Percentiles rank a stretch among this genome's conserved stretches.
Conservation (phyloP, 768 basidiomycete genomes). For the Pisolithus marmoratus region DNA sequence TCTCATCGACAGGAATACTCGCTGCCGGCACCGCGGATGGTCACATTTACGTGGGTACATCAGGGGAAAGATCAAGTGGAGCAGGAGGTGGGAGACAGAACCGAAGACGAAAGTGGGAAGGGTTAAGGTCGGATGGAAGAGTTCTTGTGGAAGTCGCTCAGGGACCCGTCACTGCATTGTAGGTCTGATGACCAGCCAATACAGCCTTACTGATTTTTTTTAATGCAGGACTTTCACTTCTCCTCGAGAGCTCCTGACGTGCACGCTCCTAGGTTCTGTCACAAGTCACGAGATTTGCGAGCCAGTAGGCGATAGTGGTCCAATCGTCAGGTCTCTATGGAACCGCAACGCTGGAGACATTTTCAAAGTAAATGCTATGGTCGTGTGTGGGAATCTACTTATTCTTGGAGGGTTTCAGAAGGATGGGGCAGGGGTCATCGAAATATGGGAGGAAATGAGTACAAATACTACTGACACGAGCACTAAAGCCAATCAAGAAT, state of each 20-base stretch:
- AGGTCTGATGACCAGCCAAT: slow-evolving; percentile 15
- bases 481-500: background rate
- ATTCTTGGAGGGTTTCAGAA: slow-evolving; percentile 57
- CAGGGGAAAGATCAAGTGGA: slow-evolving; percentile 49
- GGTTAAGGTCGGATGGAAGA: slow-evolving; percentile 46
- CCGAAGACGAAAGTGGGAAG: slow-evolving; percentile 66
- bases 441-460: slow-evolving; percentile 44
- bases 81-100: slow-evolving; percentile 37
- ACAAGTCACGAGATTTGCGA: slow-evolving; percentile 43
- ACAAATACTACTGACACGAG: background rate
- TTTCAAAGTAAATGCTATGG: slow-evolving; percentile 63
- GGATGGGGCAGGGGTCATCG: slow-evolving; percentile 56
- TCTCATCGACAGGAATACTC: slow-evolving; percentile 54
- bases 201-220: slow-evolving; percentile 1
- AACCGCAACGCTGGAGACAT: slow-evolving; percentile 35
- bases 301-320: slow-evolving; percentile 30
- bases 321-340: slow-evolving; percentile 44
- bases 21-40: slow-evolving; percentile 77
- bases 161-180: slow-evolving; percentile 74
- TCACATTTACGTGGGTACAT: slow-evolving; percentile 59
- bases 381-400: slow-evolving; percentile 41
- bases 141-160: slow-evolving; percentile 50
- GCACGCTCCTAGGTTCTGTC: slow-evolving; percentile 58
- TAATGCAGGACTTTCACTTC: slow-evolving; percentile 44
- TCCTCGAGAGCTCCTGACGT: slow-evolving; percentile 42